phyloP scores from a whole-genome alignment of 1,139 yeast species.

The Pichia sp. region DNA sequence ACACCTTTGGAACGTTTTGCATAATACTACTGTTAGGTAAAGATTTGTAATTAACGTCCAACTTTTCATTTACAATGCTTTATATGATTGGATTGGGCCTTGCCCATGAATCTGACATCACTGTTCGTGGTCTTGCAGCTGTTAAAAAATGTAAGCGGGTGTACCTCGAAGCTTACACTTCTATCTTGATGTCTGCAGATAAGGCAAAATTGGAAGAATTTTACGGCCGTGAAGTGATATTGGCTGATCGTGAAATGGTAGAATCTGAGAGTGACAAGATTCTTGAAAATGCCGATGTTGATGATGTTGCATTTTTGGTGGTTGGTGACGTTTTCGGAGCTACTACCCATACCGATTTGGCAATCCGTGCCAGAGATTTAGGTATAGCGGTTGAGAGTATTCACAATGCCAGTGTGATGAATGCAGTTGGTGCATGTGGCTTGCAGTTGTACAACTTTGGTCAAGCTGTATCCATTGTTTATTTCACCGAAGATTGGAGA shows the following conservation, averaged over 20 bases:
- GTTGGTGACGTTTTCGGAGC: slow-evolving; percentile 99
- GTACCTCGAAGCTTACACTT: slow-evolving; percentile 91
- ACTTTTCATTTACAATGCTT: no score
- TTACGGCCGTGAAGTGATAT: slow-evolving; percentile 77
- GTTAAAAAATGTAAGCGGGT: slow-evolving; percentile 82
- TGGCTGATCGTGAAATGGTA: slow-evolving; percentile 93
- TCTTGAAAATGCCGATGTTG: slow-evolving; percentile 66
- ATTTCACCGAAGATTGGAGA: slow-evolving; percentile 92
- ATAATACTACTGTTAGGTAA: no score
- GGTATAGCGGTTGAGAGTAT: slow-evolving; percentile 74
- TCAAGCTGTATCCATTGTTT: slow-evolving; percentile 91
- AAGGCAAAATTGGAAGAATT: slow-evolving; percentile 63
- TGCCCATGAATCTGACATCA: slow-evolving; percentile 83
- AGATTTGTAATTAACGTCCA: no score
- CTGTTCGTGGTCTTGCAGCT: slow-evolving; percentile 88
- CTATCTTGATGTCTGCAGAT: slow-evolving; percentile 90
- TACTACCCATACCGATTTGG: slow-evolving; percentile 93
- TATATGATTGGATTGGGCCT: slow-evolving; percentile 90
- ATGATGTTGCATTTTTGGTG: slow-evolving; percentile 87
- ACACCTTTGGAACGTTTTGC: no score
- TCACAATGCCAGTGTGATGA: slow-evolving; percentile 97
- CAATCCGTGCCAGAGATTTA: slow-evolving; percentile 82
- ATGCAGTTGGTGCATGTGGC: slow-evolving; percentile 98
- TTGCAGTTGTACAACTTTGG: slow-evolving; percentile 93
- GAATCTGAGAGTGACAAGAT: slow-evolving; percentile 85